phyloP scores from a whole-genome alignment of 345 rosid genomes.

The Acer campestre region DNA sequence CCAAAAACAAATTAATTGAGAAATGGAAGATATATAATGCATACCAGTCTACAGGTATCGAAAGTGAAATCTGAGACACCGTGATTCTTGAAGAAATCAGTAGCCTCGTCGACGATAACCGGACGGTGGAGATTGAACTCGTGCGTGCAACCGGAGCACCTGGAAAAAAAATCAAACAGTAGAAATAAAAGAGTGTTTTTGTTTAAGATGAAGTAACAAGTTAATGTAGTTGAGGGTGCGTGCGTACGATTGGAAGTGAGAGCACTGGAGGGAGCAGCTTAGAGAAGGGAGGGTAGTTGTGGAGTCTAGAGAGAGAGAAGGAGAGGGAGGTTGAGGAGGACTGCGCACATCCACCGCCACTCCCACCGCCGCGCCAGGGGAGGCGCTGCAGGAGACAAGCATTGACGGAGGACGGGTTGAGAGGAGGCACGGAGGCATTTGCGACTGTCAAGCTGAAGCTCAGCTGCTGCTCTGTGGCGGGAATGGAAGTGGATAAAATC shows the following conservation, averaged over 20 bases:
- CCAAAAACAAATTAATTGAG: conserved; percentile 9
- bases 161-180: conserved; percentile 24
- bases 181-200: background rate
- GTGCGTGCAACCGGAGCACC: conserved; percentile 96
- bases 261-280: conserved; percentile 74
- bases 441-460: conserved; percentile 4
- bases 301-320: conserved; percentile 24
- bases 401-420: conserved; percentile 44
- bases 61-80: conserved; percentile 86
- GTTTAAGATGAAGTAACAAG: background rate
- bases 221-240: background rate
- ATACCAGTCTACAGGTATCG: conserved; percentile 79
- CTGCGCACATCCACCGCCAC: conserved; percentile 2
- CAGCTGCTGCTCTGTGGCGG: conserved; percentile 31
- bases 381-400: conserved; percentile 52
- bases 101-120: conserved; percentile 65
- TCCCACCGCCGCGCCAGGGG: conserved; percentile 20
- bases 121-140: conserved; percentile 88
- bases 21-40: conserved; percentile 5
- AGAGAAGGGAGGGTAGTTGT: conserved; percentile 36
- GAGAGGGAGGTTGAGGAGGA: conserved; percentile 19
- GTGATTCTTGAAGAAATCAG: conserved; percentile 56
- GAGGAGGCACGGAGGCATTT: conserved; percentile 54
- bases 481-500: conserved; percentile 26
- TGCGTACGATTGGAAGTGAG: conserved; percentile 78